Evolutionary conservation across 208 protist genomes (phyloP), one percentile per base, ranked within the genome.

Genomic region (Crithidia thermophila): DNA sequence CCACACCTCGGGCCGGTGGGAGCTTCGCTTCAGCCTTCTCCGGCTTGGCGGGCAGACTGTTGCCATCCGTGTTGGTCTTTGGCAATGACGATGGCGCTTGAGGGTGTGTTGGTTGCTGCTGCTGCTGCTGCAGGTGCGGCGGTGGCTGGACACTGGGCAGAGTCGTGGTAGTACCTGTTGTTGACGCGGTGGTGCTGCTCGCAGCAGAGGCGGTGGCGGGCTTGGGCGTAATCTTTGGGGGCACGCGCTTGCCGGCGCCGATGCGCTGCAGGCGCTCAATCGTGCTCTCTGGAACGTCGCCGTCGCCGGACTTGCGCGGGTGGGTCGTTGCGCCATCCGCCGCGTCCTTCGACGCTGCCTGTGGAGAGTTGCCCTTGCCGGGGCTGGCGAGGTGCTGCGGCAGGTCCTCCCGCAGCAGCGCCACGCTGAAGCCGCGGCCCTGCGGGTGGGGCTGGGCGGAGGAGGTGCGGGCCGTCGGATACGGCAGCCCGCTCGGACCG

Each of bases 231-330:
- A 64, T 64, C 33, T 64, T 64, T 13, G 58, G 58, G 0, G 58
- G 58, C 3, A 51, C 16, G 7, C 43, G 58, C 43, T 36, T 46
- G 7, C 31, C 31, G 4, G 5, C 31, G 2, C 43, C 58, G 6
- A 53, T 31, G 20, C 43, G 42, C 58, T 64, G 58, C n/a, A 53
- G 21, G 11, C 58, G 58, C 21, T 64, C 58, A 30, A 25, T 25
- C 43, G 45, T 18, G 4, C 4, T 18, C 13, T 53, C 58, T 2
- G n/a, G 3, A 3, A 0, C 16, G 13, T 64, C 58, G 3, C 5
- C 42, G 16, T 49, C 56, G 23, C 42, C 30, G 0, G 0, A 13
- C 27, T 51, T 49, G 11, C 28, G 25, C 40, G n/a, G n/a, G n/a
- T n/a, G n/a, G n/a, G n/a, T 9, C 34, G 34, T 39, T 11, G 6